phyloP scores from a whole-genome alignment of 2,329 filamentous ascomycete genomes.

The Periconia digitata region DNA sequence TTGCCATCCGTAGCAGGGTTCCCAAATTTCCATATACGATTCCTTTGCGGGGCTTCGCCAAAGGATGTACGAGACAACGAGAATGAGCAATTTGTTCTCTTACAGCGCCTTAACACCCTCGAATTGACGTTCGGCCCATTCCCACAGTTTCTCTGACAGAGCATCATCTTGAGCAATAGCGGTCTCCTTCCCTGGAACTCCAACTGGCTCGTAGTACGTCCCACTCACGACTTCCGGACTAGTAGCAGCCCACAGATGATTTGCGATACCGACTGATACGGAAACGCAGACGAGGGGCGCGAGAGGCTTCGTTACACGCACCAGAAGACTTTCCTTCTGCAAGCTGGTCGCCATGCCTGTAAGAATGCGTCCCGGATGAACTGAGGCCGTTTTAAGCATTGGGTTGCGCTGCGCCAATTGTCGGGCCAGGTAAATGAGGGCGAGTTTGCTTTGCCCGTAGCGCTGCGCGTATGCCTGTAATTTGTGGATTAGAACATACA shows the following conservation, averaged over 20 bases:
- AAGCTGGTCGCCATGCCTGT: constrained; percentile 5
- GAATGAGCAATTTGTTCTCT: too few relatives aligned
- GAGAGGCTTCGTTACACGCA: constrained; percentile 3
- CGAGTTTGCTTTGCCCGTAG: constrained; percentile 51
- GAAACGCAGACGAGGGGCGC: constrained; percentile 5
- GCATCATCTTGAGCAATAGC: constrained; percentile 8
- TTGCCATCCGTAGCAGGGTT: too few relatives aligned
- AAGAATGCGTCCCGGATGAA: constrained; percentile 7
- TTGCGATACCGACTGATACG: constrained; percentile 7
- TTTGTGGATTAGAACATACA: neutral
- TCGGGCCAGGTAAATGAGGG: constrained; percentile 46
- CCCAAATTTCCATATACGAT: too few relatives aligned
- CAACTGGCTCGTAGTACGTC: constrained; percentile 19
- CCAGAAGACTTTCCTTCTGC: constrained; percentile 7
- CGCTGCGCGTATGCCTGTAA: constrained; percentile 2
- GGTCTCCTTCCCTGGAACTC: constrained; percentile 8
- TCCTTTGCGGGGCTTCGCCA: too few relatives aligned
- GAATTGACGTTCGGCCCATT: constrained; percentile 22
- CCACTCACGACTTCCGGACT: constrained; percentile 8
- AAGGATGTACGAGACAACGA: too few relatives aligned
- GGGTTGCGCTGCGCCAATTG: constrained; percentile 4
- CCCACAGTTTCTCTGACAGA: constrained; percentile 15
- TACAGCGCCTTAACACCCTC: constrained; percentile 1
- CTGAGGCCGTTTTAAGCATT: constrained; percentile 1
- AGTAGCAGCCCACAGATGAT: constrained; percentile 8